These are phyloP conservation scores for Cochlearia excelsa DNA, from an alignment of 345 rosid genomes.

Conservation along the genomic window DNA sequence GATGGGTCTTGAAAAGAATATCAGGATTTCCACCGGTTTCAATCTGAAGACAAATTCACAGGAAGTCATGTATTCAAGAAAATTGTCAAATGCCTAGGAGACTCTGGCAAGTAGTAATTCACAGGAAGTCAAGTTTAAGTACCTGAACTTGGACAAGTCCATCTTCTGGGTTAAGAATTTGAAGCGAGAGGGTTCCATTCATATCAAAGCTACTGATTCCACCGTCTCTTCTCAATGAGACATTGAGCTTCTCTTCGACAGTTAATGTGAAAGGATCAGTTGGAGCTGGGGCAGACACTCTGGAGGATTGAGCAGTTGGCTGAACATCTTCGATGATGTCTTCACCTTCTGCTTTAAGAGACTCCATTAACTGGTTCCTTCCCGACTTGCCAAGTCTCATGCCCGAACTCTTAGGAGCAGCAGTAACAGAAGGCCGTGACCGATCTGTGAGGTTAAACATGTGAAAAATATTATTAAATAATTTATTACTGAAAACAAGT, in stretches of 20 bases:
- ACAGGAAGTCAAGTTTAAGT: neutral
- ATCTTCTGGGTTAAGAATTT: constrained; percentile 92
- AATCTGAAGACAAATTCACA: constrained; percentile 49
- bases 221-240: constrained; percentile 83
- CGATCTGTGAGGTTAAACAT: constrained; percentile 50
- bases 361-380: constrained; percentile 87
- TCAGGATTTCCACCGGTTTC: constrained; percentile 84
- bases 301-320: constrained; percentile 53
- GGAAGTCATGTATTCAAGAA: constrained; percentile 4
- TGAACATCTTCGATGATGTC: constrained; percentile 87
- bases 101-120: neutral
- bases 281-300: constrained; percentile 53
- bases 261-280: constrained; percentile 93
- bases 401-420: constrained; percentile 95
- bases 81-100: neutral
- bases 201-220: constrained; percentile 91
- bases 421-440: constrained; percentile 78
- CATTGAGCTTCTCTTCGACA: constrained; percentile 90
- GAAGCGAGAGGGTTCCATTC: constrained; percentile 94
- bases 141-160: constrained; percentile 98
- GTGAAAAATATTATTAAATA: neutral
- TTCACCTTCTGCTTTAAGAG: constrained; percentile 98
- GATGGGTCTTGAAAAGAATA: constrained; percentile 91
- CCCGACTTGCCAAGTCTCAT: constrained; percentile 97
- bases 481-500: neutral